Conservation (phyloP, 1,284 basidiomycete species). For the Cutaneotrichosporon mucoides region DNA sequence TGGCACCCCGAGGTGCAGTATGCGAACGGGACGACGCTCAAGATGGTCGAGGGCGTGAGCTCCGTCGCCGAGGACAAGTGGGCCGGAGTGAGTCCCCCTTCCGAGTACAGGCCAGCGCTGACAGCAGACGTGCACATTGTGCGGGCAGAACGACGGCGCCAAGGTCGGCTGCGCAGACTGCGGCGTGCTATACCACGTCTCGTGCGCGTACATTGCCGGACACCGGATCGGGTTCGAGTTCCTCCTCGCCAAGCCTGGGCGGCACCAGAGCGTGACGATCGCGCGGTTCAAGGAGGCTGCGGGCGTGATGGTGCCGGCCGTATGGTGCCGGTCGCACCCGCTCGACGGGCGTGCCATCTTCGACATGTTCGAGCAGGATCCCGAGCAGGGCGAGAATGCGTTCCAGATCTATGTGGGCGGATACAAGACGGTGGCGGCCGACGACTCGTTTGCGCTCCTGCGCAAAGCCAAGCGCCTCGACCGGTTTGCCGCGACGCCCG, state of each 20-base stretch:
- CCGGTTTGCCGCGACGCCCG: conserved; percentile 46
- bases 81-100: conserved; percentile 25
- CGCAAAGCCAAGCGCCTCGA: conserved; percentile 81
- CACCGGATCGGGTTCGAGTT: conserved; percentile 88
- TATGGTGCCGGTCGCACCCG: conserved; percentile 75
- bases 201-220: conserved; percentile 81
- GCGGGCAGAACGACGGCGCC: conserved; percentile 71
- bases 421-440: conserved; percentile 67
- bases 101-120: not conserved
- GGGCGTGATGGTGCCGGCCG: conserved; percentile 73
- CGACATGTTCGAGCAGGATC: conserved; percentile 75
- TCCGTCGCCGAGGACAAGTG: conserved; percentile 56
- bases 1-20: conserved; percentile 80
- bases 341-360: conserved; percentile 62
- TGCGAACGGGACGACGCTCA: conserved; percentile 66
- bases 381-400: conserved; percentile 65
- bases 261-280: conserved; percentile 58
- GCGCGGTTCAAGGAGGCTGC: conserved; percentile 81
- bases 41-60: conserved; percentile 81
- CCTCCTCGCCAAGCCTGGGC: conserved; percentile 68
- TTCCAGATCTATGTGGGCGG: conserved; percentile 75
- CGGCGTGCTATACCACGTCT: conserved; percentile 71
- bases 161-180: conserved; percentile 82
- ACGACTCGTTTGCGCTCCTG: conserved; percentile 69
- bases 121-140: conserved; percentile 46